Evolutionary conservation across 805 yeast genomes (phyloP).

Genomic region (Candida loeiensis): DNA sequence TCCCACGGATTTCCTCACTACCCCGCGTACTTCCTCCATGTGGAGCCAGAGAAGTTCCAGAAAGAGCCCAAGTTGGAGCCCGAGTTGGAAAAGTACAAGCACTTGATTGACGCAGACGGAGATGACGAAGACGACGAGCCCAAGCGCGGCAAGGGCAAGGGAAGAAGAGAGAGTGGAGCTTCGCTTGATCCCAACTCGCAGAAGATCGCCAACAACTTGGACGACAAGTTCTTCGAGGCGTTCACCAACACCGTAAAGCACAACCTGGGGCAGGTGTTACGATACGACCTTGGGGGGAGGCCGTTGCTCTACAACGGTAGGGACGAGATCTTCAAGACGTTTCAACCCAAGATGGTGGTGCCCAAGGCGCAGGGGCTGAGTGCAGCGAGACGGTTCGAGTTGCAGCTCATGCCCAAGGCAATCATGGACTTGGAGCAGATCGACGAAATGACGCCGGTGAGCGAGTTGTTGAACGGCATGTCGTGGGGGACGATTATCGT

Average conservation of each 20-base stretch:
- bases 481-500: constrained; percentile 95
- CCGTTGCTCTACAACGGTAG: constrained; percentile 72
- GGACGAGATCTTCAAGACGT: constrained; percentile 50
- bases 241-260: constrained; percentile 73
- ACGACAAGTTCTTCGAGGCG: constrained; percentile 75
- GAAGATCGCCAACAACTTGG: constrained; percentile 50
- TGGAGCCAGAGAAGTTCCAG: constrained; percentile 67
- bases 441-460: constrained; percentile 17
- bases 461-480: constrained; percentile 70
- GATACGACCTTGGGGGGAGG: constrained; percentile 76
- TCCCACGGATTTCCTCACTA: constrained; percentile 46
- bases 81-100: constrained; percentile 42
- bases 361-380: constrained; percentile 57
- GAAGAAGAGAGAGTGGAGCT: constrained; percentile 14
- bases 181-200: constrained; percentile 19
- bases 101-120: constrained; percentile 51
- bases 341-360: constrained; percentile 33
- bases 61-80: constrained; percentile 49
- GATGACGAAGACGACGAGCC: constrained; percentile 27
- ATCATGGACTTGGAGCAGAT: constrained; percentile 74
- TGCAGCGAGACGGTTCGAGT: constrained; percentile 71
- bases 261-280: constrained; percentile 81
- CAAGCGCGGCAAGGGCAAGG: constrained; percentile 6
- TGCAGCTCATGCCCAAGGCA: constrained; percentile 92
- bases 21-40: constrained; percentile 65